Evolutionary conservation across 192 early-diverging fungal genomes (phyloP).

Genomic region (Thamnidium elegans): DNA sequence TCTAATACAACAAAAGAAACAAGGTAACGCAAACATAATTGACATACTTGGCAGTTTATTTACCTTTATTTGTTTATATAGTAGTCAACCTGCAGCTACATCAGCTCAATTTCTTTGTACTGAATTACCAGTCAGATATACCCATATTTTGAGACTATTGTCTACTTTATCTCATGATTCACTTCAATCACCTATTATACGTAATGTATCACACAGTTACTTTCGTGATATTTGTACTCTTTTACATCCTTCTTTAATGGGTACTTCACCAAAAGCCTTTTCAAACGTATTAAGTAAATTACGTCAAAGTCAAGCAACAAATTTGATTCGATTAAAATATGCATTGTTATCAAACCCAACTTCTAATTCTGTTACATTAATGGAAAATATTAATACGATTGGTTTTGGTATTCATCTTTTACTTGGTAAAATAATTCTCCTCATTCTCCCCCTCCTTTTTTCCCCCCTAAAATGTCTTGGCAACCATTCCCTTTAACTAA

Average conservation of each 20-base stretch:
- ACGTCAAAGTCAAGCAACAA: conserved; percentile 25
- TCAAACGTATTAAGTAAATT: conserved; percentile 13
- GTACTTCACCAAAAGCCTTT: conserved; percentile 17
- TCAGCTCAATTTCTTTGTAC: conserved; percentile 23
- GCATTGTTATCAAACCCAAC: conserved; percentile 18
- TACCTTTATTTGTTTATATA: background rate
- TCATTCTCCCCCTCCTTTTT: conserved; percentile 2
- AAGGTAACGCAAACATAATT: no score
- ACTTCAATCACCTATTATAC: conserved; percentile 21
- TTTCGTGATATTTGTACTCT: conserved; percentile 24
- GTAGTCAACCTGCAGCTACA: conserved; percentile 14
- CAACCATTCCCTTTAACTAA: background rate
- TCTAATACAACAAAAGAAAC: no score
- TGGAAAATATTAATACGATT: conserved; percentile 26
- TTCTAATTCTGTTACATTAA: conserved; percentile 11
- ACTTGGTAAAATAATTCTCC: conserved; percentile 7
- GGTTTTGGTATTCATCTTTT: conserved; percentile 23
- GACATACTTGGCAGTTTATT: background rate
- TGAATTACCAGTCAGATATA: conserved; percentile 31
- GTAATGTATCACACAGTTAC: conserved; percentile 26
- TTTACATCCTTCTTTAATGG: conserved; percentile 14
- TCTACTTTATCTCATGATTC: conserved; percentile 13
- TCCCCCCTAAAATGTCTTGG: conserved; percentile 11
- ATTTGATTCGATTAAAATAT: conserved; percentile 26
- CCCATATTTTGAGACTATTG: conserved; percentile 27